Base-by-base conservation (phyloP, 306 rosid species). In the Cicer judaicum region DNA sequence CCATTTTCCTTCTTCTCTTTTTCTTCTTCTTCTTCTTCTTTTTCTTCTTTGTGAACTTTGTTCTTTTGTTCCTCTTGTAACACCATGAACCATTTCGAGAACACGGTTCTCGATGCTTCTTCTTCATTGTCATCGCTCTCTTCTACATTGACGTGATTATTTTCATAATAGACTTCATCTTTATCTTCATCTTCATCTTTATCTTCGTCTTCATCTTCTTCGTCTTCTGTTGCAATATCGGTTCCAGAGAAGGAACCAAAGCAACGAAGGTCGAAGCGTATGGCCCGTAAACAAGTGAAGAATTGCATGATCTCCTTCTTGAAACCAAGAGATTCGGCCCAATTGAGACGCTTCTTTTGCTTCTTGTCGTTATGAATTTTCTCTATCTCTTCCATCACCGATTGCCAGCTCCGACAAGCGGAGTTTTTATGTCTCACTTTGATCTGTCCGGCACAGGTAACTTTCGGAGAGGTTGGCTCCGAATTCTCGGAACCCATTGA, bases 361-460 rank as follows among this genome's bases (percentile, higher is more conserved):
- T 88, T 82, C 52, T 83, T 82, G 16, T 75, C 79, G 6, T 70
- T 84, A 85, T 91, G 97, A 50, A 91, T 86, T 82, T 85, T 87
- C 85, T 94, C 99, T 72, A 94, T 91, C 82, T 94, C 97, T 47
- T 94, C 99, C 99, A 94, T 90, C 21, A 94, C 93, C 0, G 99
- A 87, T 52, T 90, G 96, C 99, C 99, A 94, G 80, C 82, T 92
- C 75, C 92, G 77, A 82, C 91, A 84, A 5, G 89, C 43, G 5
- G 75, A 46, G 8, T 85, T 9, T 52, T 87, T 86, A 11, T 84
- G 95, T 74, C 92, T 60, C 64, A 90, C 91, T 73, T 94, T 94
- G 84, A 94, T 94, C 81, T 94, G 96, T 1, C 99, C 99, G 1
- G 97, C 96, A 16, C 97, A 94, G 0, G 97, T 94, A 3, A 94